Evolutionary conservation across 2,329 filamentous ascomycete species (phyloP).

Genomic region (Penicillium sp.): DNA sequence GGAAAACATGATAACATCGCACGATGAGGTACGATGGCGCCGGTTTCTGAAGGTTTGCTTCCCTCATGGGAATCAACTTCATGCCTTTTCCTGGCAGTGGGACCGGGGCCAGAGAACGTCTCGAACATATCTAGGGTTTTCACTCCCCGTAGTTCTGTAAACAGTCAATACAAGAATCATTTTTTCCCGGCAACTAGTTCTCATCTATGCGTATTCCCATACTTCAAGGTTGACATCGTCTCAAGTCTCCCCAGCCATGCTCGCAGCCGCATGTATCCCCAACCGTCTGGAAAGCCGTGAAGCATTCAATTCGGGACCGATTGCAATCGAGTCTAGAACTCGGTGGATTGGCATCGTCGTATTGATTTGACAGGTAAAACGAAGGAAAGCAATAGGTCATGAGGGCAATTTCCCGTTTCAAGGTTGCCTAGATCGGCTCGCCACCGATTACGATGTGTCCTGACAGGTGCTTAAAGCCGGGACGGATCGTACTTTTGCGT

Average conservation of each 20-base stretch:
- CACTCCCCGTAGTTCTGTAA: slow-evolving; percentile 2
- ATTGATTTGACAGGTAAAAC: neutral
- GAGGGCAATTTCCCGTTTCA: slow-evolving; percentile 1
- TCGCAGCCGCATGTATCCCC: neutral
- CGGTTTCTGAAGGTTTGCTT: slow-evolving; percentile 30
- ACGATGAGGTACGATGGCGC: slow-evolving; percentile 39
- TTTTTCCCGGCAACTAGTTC: neutral
- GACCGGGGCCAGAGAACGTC: slow-evolving; percentile 42
- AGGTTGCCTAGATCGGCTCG: neutral
- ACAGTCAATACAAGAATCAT: slow-evolving; percentile 1
- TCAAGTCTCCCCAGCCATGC: slow-evolving; percentile 1
- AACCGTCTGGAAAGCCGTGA: neutral
- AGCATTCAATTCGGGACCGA: neutral
- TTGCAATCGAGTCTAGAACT: neutral
- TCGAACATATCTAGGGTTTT: slow-evolving; percentile 31
- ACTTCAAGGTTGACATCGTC: neutral
- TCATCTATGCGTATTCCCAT: neutral
- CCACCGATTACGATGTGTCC: neutral
- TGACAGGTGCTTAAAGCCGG: slow-evolving; percentile 1
- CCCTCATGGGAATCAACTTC: neutral
- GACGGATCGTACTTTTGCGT: neutral
- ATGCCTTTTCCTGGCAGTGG: slow-evolving; percentile 29
- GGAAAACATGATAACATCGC: slow-evolving; percentile 1
- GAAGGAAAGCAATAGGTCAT: neutral
- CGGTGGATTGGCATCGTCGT: neutral